These are phyloP conservation scores for Funneliformis mosseae DNA, from an alignment of 192 early-diverging fungal species.

Conservation along the genomic window DNA sequence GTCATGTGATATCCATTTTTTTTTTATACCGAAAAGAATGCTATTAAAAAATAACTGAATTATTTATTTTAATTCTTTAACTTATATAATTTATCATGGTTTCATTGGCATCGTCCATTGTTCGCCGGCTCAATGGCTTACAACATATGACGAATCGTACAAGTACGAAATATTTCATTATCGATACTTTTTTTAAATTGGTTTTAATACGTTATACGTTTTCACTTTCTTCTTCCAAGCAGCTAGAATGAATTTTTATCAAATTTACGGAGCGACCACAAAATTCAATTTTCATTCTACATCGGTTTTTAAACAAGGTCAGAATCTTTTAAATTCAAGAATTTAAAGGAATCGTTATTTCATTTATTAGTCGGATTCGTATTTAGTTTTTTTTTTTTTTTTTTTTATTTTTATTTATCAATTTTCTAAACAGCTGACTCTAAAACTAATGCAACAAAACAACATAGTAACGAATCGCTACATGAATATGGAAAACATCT, in stretches of 20 bases:
- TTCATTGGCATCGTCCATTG: neutral
- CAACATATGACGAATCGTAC: neutral
- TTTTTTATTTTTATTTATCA: neutral
- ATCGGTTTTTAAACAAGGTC: neutral
- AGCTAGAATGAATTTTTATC: neutral
- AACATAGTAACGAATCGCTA: slow-evolving; percentile 45
- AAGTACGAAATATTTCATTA: neutral
- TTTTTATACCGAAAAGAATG: too few species aligned
- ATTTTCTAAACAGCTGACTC: neutral
- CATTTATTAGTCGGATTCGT: too few species aligned
- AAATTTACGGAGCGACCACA: neutral
- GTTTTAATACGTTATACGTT: neutral
- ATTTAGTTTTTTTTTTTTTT: too few species aligned
- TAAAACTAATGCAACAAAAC: neutral
- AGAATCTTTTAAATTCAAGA: neutral
- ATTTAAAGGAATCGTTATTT: too few species aligned
- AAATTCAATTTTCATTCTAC: neutral
- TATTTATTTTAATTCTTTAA: neutral
- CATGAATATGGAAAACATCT: slow-evolving; percentile 92
- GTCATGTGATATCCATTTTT: too few species aligned
- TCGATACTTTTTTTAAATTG: neutral
- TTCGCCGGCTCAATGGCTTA: neutral
- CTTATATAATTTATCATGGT: neutral
- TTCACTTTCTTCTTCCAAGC: too few species aligned
- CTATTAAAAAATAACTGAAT: too few species aligned